Evolutionary conservation across 2,329 filamentous ascomycete genomes (phyloP), one percentile per base, ranked within the genome.

Genomic region (Amylocarpus encephaloides): DNA sequence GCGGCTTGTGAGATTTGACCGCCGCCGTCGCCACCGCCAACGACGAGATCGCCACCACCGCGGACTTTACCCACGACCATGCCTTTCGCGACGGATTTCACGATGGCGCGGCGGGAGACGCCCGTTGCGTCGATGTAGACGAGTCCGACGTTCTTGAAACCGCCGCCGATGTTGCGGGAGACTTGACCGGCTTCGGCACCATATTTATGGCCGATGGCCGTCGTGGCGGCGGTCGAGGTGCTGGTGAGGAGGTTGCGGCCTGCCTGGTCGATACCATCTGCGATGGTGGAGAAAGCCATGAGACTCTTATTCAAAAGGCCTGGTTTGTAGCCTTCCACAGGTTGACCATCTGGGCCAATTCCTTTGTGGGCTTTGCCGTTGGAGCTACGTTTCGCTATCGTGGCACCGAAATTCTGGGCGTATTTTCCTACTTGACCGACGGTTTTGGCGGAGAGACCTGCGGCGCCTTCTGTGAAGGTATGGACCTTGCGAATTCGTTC

Each of bases 111-210:
- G 38, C 93, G 78, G 49, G 88, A 95, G 1, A 98, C 93, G 33
- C 93, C 93, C 0, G 91, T 86, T 1, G 94, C 92, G 62, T 98
- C 93, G 53, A 98, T 95, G 66, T 98, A 98, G 30, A 98, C 93
- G 26, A 98, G 76, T 5, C 91, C 93, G 6, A 97, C 93, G 59
- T 97, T 98, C 76, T 93, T 95, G 62, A 96, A 83, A 19, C 91
- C 92, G 5, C 88, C 85, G 1, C 89, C 87, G 16, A 98, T 69
- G 47, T 87, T 77, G 38, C 77, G 76, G 1, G 89, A 85, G 13
- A 97, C 75, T 33, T 83, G 77, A 13, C 90, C 88, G 0, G 93
- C 93, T 68, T 98, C 89, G 1, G 78, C 65, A 4, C 93, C 93
- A 73, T 91, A 98, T 55, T 82, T 84, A 69, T 97, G 93, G n/a